A percentile compares a stretch with the other conserved stretches of the same genome.
phyloP scores from a whole-genome alignment of 164 flowering plant genomes.

The Chimonanthus praecox region DNA sequence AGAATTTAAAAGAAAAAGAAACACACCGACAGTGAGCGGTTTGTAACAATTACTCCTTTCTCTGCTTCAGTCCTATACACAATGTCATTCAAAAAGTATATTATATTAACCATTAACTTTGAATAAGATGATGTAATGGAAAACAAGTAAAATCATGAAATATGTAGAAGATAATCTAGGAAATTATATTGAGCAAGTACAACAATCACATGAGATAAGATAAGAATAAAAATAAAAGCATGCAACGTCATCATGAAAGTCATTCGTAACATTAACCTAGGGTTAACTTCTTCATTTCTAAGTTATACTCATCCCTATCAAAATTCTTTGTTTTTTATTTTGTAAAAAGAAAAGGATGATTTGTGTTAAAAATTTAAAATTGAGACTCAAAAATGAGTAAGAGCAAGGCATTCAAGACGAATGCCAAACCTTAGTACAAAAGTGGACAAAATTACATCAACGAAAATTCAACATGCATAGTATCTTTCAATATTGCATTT shows the following conservation, averaged over 20 bases:
- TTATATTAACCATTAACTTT: neutral
- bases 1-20: neutral
- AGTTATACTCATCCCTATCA: too few species aligned
- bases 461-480: too few species aligned
- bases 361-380: too few species aligned
- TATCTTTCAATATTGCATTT: too few species aligned
- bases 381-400: too few species aligned
- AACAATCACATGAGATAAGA: neutral
- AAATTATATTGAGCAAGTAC: neutral
- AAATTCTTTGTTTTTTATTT: too few species aligned
- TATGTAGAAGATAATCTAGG: too few species aligned
- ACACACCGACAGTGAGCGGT: slow-evolving; percentile 71
- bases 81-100: neutral
- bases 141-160: neutral
- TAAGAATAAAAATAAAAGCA: neutral
- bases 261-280: neutral
- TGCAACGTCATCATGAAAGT: neutral
- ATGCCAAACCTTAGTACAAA: too few species aligned
- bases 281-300: too few species aligned
- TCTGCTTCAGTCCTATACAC: slow-evolving; percentile 86
- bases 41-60: slow-evolving; percentile 87
- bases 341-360: too few species aligned
- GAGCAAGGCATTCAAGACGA: too few species aligned
- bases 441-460: too few species aligned
- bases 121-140: neutral